A percentile compares a stretch with the other conserved stretches of the same genome.
Evolutionary conservation across 2,329 filamentous ascomycete species (phyloP).

Genomic region (Elsinoe australis): DNA sequence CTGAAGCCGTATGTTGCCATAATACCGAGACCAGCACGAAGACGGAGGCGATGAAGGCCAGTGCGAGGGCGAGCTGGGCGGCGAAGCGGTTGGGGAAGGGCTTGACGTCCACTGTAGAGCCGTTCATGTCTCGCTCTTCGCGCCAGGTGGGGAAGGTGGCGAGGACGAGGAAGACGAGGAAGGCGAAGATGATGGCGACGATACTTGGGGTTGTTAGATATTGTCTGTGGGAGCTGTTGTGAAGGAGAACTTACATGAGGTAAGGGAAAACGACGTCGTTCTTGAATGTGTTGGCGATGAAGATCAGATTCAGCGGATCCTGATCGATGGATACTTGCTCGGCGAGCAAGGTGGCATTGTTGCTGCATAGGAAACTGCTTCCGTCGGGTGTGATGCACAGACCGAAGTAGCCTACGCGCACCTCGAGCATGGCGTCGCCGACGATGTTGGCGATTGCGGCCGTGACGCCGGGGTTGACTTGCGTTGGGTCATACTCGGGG

Average conservation of each 20-base stretch:
- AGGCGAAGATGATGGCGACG: conserved; percentile 94
- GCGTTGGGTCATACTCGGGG: conserved; percentile 71
- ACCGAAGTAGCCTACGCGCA: conserved; percentile 93
- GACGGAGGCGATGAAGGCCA: conserved; percentile 68
- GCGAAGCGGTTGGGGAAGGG: conserved; percentile 88
- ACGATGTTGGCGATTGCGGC: conserved; percentile 85
- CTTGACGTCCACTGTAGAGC: conserved; percentile 83
- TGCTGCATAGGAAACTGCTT: conserved; percentile 78
- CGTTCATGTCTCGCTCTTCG: conserved; percentile 70
- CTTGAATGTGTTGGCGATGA: conserved; percentile 95
- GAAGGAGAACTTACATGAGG: conserved; percentile 60
- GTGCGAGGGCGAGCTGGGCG: conserved; percentile 83
- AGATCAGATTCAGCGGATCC: conserved; percentile 93
- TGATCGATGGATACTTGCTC: conserved; percentile 84
- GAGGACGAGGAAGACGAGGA: conserved; percentile 88
- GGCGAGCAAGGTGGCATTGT: conserved; percentile 89
- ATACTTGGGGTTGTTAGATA: conserved; percentile 52
- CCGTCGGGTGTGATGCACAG: conserved; percentile 93
- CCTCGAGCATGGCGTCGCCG: conserved; percentile 72
- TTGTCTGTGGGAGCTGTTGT: not conserved
- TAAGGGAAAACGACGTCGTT: conserved; percentile 98
- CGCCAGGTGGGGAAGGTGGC: conserved; percentile 98
- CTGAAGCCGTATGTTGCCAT: conserved; percentile 94
- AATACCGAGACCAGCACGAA: conserved; percentile 61
- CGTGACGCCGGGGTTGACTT: conserved; percentile 83